Conservation (phyloP, 768 basidiomycete species). For the Mycena albidolilacea region DNA sequence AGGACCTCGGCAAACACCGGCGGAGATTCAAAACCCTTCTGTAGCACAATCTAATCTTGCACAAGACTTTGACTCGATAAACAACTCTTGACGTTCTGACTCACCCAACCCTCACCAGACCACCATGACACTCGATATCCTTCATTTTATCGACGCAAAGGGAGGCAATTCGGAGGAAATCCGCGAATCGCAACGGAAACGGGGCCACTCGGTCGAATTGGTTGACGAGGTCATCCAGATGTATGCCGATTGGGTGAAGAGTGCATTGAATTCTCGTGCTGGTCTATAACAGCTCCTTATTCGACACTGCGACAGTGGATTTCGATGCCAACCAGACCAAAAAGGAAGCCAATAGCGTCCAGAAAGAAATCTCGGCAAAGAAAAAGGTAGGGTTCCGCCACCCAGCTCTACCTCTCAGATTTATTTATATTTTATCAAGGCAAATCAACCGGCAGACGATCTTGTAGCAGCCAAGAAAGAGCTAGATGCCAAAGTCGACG, state of each 20-base stretch:
- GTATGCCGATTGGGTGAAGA: constrained; percentile 95
- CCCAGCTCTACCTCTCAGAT: neutral
- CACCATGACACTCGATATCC: constrained; percentile 86
- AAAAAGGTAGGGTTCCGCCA: constrained; percentile 79
- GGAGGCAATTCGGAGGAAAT: constrained; percentile 95
- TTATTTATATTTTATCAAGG: constrained; percentile 60
- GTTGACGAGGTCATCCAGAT: constrained; percentile 95
- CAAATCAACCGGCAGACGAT: constrained; percentile 92
- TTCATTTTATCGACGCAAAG: constrained; percentile 86
- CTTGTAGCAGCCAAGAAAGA: constrained; percentile 87
- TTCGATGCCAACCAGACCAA: constrained; percentile 84
- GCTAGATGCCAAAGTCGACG: constrained; percentile 86
- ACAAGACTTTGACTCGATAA: constrained; percentile 11
- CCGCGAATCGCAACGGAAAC: constrained; percentile 91
- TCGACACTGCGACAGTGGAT: constrained; percentile 72
- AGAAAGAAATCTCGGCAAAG: constrained; percentile 95
- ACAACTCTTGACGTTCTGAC: neutral
- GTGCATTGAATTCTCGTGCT: constrained; percentile 64
- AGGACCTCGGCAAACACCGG: neutral
- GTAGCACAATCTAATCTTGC: neutral
- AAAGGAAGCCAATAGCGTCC: constrained; percentile 90
- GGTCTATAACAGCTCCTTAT: constrained; percentile 21
- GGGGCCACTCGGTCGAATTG: constrained; percentile 90
- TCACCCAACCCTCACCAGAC: neutral
- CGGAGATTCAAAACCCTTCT: constrained; percentile 8